A percentile compares a stretch with the other conserved stretches of the same genome.
These are phyloP conservation scores for Pythium aristosporum DNA, from an alignment of 352 stramenopile species.

Conservation along the genomic window DNA sequence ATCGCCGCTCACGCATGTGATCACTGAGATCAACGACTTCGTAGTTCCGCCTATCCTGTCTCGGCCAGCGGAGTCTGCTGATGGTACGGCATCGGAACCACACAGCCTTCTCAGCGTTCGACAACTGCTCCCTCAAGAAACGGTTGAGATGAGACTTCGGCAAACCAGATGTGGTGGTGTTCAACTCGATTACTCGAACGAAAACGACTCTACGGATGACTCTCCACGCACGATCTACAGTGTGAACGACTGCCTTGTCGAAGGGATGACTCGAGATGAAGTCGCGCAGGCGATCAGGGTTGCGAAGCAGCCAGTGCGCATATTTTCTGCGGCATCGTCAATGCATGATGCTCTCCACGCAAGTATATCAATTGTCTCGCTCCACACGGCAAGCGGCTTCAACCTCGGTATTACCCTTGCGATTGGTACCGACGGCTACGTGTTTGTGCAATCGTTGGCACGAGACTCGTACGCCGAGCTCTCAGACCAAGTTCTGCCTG, in stretches of 20 bases:
- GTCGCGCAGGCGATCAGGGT: slow-evolving; percentile 12
- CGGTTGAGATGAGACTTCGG: not conserved
- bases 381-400: slow-evolving; percentile 15
- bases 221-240: slow-evolving; percentile 14
- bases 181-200: not conserved
- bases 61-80: slow-evolving; percentile 12
- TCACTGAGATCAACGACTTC: slow-evolving; percentile 45
- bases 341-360: slow-evolving; percentile 53
- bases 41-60: slow-evolving; percentile 47
- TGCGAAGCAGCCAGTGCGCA: slow-evolving; percentile 11
- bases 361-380: slow-evolving; percentile 67
- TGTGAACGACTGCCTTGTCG: slow-evolving; percentile 25
- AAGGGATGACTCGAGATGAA: slow-evolving; percentile 18
- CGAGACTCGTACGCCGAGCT: slow-evolving; percentile 52
- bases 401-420: slow-evolving; percentile 42
- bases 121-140: not conserved
- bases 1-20: slow-evolving; percentile 41
- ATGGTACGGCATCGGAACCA: not conserved
- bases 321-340: slow-evolving; percentile 33
- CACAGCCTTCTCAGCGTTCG: not conserved
- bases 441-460: slow-evolving; percentile 17
- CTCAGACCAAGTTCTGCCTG: slow-evolving; percentile 61
- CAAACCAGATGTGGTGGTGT: slow-evolving; percentile 12
- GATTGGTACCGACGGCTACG: slow-evolving; percentile 11
- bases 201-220: not conserved